A percentile compares a stretch with the other conserved stretches of the same genome.
Evolutionary conservation across 2,329 filamentous ascomycete genomes (phyloP).

Genomic region (Exophiala phaeomuriformis): DNA sequence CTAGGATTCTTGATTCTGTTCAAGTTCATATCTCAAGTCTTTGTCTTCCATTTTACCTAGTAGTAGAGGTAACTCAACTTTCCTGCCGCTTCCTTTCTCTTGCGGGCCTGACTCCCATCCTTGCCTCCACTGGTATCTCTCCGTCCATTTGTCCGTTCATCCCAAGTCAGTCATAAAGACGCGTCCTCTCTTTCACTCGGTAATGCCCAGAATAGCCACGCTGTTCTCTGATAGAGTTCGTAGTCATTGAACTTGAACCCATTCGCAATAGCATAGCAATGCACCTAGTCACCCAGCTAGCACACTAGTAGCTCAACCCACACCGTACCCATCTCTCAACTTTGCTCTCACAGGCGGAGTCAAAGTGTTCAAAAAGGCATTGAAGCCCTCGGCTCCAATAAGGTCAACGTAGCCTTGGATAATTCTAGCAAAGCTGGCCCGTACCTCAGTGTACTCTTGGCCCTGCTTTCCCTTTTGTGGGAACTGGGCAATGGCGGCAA

Average conservation of each 20-base stretch:
- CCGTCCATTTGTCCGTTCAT: slow-evolving; percentile 1
- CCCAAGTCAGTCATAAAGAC: background rate
- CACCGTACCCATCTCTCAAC: slow-evolving; percentile 20
- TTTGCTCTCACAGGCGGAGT: slow-evolving; percentile 16
- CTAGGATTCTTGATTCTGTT: background rate
- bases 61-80: no score
- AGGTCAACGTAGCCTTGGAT: slow-evolving; percentile 43
- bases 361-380: slow-evolving; percentile 14
- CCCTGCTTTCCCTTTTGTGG: slow-evolving; percentile 54
- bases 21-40: background rate
- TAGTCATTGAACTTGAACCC: no score
- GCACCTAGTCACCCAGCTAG: background rate
- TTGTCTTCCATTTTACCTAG: background rate
- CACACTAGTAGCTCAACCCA: background rate
- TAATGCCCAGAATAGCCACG: no score
- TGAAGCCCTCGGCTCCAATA: slow-evolving; percentile 30
- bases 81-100: no score
- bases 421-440: slow-evolving; percentile 64
- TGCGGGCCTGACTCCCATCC: background rate
- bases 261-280: no score
- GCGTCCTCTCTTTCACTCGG: no score
- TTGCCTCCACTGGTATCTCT: background rate
- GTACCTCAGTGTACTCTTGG: slow-evolving; percentile 53
- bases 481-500: slow-evolving; percentile 71
- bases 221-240: no score